These are phyloP conservation scores for Pulveroboletus sp. DNA, from an alignment of 768 basidiomycete species.

Conservation along the genomic window DNA sequence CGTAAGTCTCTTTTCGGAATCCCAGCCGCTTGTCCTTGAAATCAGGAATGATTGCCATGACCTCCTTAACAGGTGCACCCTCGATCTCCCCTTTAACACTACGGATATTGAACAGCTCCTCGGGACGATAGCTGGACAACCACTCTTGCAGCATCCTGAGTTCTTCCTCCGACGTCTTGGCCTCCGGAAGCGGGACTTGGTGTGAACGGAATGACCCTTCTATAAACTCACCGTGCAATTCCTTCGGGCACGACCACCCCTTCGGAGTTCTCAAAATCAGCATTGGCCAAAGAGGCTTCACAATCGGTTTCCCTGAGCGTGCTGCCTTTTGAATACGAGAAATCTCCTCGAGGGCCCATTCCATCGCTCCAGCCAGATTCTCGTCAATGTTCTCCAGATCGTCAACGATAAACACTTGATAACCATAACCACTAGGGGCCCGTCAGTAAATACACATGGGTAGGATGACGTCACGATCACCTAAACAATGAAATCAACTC, in stretches of 20 bases:
- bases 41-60: slow-evolving; percentile 59
- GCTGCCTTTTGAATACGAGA: slow-evolving; percentile 76
- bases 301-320: slow-evolving; percentile 66
- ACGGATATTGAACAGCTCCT: slow-evolving; percentile 55
- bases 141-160: slow-evolving; percentile 62
- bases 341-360: slow-evolving; percentile 76
- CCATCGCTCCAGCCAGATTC: slow-evolving; percentile 76
- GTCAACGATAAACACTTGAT: slow-evolving; percentile 80
- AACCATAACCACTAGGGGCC: slow-evolving; percentile 68
- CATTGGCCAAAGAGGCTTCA: slow-evolving; percentile 91
- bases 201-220: slow-evolving; percentile 84
- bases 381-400: slow-evolving; percentile 63
- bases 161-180: slow-evolving; percentile 61
- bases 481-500: slow-evolving; percentile 74
- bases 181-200: slow-evolving; percentile 81
- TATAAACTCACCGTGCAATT: slow-evolving; percentile 63
- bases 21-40: slow-evolving; percentile 61
- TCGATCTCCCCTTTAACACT: slow-evolving; percentile 20
- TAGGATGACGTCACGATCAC: slow-evolving; percentile 29
- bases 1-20: slow-evolving; percentile 64
- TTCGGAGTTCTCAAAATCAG: slow-evolving; percentile 85
- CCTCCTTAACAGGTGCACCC: slow-evolving; percentile 49
- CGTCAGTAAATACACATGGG: neutral
- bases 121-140: slow-evolving; percentile 67
- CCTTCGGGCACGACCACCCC: slow-evolving; percentile 67